A percentile compares a stretch with the other conserved stretches of the same genome.
phyloP scores from a whole-genome alignment of 2,329 filamentous ascomycete genomes.

The Arthroderma uncinatum region DNA sequence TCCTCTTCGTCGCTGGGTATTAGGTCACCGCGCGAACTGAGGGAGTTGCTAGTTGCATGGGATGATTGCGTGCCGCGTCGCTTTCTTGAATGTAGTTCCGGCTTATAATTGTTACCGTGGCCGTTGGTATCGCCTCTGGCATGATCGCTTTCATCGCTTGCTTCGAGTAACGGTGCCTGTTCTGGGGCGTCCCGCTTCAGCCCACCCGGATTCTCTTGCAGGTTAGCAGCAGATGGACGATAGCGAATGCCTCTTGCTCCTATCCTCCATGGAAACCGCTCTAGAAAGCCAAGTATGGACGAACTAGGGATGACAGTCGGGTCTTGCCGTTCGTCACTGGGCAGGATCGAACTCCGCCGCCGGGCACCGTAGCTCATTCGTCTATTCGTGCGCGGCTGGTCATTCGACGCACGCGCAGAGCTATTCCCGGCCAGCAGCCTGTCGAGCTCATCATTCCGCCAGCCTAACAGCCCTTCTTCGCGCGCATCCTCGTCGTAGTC shows the following conservation, averaged over 20 bases:
- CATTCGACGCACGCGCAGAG: conserved; percentile 32
- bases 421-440: conserved; percentile 60
- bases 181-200: conserved; percentile 39
- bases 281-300: conserved; percentile 73
- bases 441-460: conserved; percentile 79
- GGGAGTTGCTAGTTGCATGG: conserved; percentile 71
- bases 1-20: conserved; percentile 90
- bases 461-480: conserved; percentile 55
- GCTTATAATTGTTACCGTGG: conserved; percentile 21
- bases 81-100: conserved; percentile 25
- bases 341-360: conserved; percentile 45
- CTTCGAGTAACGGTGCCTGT: conserved; percentile 59
- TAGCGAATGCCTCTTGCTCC: conserved; percentile 70
- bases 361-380: conserved; percentile 74
- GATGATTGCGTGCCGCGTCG: conserved; percentile 72
- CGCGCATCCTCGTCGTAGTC: conserved; percentile 48
- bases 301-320: conserved; percentile 85
- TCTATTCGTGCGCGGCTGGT: conserved; percentile 60
- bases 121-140: conserved; percentile 18
- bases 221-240: conserved; percentile 77
- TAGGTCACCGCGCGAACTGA: conserved; percentile 76
- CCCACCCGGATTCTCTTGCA: conserved; percentile 73
- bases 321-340: conserved; percentile 48
- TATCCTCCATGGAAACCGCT: conserved; percentile 71
- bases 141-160: conserved; percentile 39